Conservation (phyloP, 768 basidiomycete species). For the Lactarius akahatsu region DNA sequence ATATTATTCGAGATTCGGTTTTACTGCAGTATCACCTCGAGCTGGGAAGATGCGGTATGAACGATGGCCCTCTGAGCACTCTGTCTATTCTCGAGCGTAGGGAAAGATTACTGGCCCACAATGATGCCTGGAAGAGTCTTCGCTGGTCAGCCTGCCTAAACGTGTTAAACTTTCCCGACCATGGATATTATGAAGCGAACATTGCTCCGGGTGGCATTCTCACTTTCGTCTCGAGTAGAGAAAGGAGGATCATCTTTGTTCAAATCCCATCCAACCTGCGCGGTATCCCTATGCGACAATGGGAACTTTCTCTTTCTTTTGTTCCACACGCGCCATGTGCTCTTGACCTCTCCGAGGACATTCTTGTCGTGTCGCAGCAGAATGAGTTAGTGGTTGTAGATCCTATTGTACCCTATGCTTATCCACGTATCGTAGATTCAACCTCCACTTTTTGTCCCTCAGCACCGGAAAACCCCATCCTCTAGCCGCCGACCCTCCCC, state of each 20-base stretch:
- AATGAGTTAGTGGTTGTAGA: not conserved
- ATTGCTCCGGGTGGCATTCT: constrained; percentile 15
- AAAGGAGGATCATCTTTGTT: constrained; percentile 10
- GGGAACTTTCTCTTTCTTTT: constrained; percentile 17
- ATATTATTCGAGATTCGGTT: constrained; percentile 7
- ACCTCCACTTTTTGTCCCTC: constrained; percentile 15
- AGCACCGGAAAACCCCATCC: constrained; percentile 17
- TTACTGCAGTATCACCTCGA: constrained; percentile 18
- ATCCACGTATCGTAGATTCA: not conserved
- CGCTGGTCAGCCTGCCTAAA: constrained; percentile 11
- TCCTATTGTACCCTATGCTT: not conserved
- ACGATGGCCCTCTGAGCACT: constrained; percentile 5
- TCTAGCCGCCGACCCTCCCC: not conserved
- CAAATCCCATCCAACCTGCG: constrained; percentile 11
- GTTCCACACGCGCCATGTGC: not conserved
- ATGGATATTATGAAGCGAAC: not conserved
- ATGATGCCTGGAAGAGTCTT: constrained; percentile 6
- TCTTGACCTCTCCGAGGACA: constrained; percentile 15
- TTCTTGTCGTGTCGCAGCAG: constrained; percentile 8
- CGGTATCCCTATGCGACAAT: constrained; percentile 7
- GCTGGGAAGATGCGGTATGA: constrained; percentile 4
- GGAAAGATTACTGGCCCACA: constrained; percentile 3
- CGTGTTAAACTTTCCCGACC: not conserved
- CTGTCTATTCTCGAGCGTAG: constrained; percentile 14
- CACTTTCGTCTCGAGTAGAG: not conserved